Base-by-base conservation (phyloP, 192 early-diverging fungal genomes). In the Dimargaris xerosporica region DNA sequence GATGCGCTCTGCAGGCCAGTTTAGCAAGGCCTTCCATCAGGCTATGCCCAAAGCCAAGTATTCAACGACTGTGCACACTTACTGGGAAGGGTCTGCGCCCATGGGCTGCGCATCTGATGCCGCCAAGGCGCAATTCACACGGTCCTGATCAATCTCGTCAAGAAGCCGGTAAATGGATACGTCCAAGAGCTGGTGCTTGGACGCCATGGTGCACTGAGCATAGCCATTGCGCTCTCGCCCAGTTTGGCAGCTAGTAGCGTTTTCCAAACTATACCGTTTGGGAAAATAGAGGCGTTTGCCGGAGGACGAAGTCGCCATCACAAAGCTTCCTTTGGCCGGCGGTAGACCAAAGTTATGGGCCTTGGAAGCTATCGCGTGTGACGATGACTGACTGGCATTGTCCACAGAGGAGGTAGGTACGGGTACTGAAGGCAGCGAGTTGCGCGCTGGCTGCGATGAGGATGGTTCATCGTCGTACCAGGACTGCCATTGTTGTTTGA, bases 271-370 rank as follows among this genome's bases (percentile, higher is more conserved):
- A 5, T 54, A 54, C 46, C 47, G 4, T 31, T 65, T 55, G 25
- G 74, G 74, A 39, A 76, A 72, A 60, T 70, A 76, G 3, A 76
- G 64, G 10, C 45, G 45, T 29, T 17, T 43, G 34, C 74, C 74
- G 25, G 61, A 28, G 16, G 29, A 23, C 13, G 64, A 34, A 3
- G 44, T 44, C 12, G 58, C 67, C 51, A 47, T 46, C 34, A 65
- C 43, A 55, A 64, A 63, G 13, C 41, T 11, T 15, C 63, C 51
- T 19, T 26, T 12, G 54, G 63, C 13, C 12, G 52, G 44, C 3
- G 65, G 59, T 21, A 51, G 31, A 39, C 46, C 30, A 51, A 50
- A 63, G 62, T 50, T 51, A 47, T 39, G 34, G 34, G 34, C 34
- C 34, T 7, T 39, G 34, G 34, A 5, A 7, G 34, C 7, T 39